These are phyloP conservation scores for Phytopythium montanum DNA, from an alignment of 352 stramenopile species.

Conservation along the genomic window DNA sequence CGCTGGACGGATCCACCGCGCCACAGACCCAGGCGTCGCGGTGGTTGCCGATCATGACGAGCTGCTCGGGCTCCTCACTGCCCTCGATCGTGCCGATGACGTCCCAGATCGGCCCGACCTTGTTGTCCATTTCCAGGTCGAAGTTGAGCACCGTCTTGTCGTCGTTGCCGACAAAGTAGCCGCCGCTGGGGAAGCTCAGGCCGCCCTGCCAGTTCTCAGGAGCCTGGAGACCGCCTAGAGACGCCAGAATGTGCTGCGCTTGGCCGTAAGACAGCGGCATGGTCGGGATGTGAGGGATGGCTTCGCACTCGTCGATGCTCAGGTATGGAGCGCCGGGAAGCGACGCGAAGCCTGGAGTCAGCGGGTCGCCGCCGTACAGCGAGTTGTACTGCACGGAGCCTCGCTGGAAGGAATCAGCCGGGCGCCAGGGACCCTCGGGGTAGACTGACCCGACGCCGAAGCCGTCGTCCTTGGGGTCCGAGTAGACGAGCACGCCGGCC, in stretches of 20 bases:
- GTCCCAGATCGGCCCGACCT: slow-evolving; percentile 75
- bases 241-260: slow-evolving; percentile 57
- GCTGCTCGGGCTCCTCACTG: slow-evolving; percentile 37
- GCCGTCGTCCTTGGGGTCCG: slow-evolving; percentile 67
- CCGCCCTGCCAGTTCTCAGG: slow-evolving; percentile 50
- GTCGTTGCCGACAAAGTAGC: slow-evolving; percentile 72
- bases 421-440: slow-evolving; percentile 60
- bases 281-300: slow-evolving; percentile 55
- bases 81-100: slow-evolving; percentile 82
- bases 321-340: slow-evolving; percentile 38
- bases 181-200: slow-evolving; percentile 58
- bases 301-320: slow-evolving; percentile 34
- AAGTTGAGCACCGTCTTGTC: slow-evolving; percentile 43
- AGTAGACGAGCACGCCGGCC: slow-evolving; percentile 63
- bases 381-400: slow-evolving; percentile 71
- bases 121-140: slow-evolving; percentile 71
- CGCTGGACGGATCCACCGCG: slow-evolving; percentile 71
- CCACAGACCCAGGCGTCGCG: slow-evolving; percentile 86
- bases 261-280: slow-evolving; percentile 74
- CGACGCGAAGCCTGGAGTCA: slow-evolving; percentile 29
- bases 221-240: slow-evolving; percentile 45
- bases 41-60: slow-evolving; percentile 82
- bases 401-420: slow-evolving; percentile 54
- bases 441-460: slow-evolving; percentile 50
- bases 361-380: slow-evolving; percentile 64